phyloP scores from a whole-genome alignment of 2,329 filamentous ascomycete species.

The Penicillium rolfsii region DNA sequence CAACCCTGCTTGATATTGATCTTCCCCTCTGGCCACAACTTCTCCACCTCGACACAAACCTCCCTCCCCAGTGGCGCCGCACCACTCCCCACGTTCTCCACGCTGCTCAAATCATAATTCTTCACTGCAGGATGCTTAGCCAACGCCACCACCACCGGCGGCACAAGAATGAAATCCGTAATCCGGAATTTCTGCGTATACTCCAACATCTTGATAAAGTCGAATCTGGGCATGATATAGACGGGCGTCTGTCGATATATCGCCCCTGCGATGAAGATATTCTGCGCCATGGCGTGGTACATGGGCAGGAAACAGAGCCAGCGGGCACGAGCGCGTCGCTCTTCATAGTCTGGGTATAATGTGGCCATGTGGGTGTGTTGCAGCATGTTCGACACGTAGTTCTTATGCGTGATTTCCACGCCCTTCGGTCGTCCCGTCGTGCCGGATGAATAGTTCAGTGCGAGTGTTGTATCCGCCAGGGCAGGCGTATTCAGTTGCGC shows the following conservation, averaged over 20 bases:
- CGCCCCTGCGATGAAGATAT: constrained; percentile 66
- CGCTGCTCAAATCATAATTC: constrained; percentile 69
- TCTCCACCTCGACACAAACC: constrained; percentile 61
- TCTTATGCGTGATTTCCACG: constrained; percentile 77
- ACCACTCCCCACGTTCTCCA: constrained; percentile 64
- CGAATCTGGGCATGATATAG: constrained; percentile 79
- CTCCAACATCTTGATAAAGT: constrained; percentile 72
- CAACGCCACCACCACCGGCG: constrained; percentile 73
- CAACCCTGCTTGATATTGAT: constrained; percentile 71
- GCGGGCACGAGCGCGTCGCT: constrained; percentile 46
- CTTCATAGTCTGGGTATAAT: constrained; percentile 55
- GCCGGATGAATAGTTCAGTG: constrained; percentile 74
- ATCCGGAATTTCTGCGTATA: constrained; percentile 70
- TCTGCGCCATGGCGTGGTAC: constrained; percentile 75
- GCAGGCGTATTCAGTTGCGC: constrained; percentile 49
- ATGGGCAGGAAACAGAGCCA: constrained; percentile 73
- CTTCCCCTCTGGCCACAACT: constrained; percentile 54
- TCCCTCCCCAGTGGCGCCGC: constrained; percentile 67
- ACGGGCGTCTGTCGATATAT: constrained; percentile 59
- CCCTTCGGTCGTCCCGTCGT: constrained; percentile 85
- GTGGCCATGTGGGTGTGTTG: constrained; percentile 59
- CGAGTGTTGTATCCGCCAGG: constrained; percentile 47
- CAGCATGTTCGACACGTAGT: constrained; percentile 72
- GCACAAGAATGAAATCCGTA: constrained; percentile 68
- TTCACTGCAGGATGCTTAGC: constrained; percentile 69